These are phyloP conservation scores for Harringtonia aguacate DNA, from an alignment of 2,329 filamentous ascomycete species.

Conservation along the genomic window DNA sequence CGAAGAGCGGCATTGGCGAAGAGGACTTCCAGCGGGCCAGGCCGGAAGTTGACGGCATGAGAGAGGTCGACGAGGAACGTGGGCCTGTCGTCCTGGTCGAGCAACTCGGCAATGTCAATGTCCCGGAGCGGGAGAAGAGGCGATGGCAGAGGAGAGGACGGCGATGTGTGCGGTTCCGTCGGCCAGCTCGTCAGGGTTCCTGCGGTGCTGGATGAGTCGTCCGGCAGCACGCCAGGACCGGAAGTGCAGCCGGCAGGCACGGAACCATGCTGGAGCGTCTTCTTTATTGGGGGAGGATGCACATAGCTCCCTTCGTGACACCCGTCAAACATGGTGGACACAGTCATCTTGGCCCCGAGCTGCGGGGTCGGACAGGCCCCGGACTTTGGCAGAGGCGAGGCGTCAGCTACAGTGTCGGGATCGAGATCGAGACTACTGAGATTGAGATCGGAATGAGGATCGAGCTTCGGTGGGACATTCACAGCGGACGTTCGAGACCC, in stretches of 20 bases:
- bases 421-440: no score
- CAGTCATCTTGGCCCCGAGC: no score
- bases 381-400: background rate
- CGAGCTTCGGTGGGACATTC: no score
- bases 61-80: constrained; percentile 64
- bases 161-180: background rate
- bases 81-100: constrained; percentile 67
- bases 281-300: no score
- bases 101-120: constrained; percentile 58
- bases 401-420: background rate
- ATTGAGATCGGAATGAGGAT: no score
- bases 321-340: no score
- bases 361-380: no score
- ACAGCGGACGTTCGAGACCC: no score
- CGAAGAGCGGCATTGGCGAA: constrained; percentile 61
- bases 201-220: background rate
- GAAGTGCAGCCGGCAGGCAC: no score
- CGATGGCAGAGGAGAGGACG: constrained; percentile 25
- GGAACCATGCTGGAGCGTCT: no score
- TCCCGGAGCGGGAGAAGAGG: constrained; percentile 47
- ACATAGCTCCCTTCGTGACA: no score
- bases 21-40: constrained; percentile 46
- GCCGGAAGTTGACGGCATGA: constrained; percentile 42
- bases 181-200: background rate
- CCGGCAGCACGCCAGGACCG: no score